Conservation (phyloP, 2,329 filamentous ascomycete species). For the Exserohilum rostratum region DNA sequence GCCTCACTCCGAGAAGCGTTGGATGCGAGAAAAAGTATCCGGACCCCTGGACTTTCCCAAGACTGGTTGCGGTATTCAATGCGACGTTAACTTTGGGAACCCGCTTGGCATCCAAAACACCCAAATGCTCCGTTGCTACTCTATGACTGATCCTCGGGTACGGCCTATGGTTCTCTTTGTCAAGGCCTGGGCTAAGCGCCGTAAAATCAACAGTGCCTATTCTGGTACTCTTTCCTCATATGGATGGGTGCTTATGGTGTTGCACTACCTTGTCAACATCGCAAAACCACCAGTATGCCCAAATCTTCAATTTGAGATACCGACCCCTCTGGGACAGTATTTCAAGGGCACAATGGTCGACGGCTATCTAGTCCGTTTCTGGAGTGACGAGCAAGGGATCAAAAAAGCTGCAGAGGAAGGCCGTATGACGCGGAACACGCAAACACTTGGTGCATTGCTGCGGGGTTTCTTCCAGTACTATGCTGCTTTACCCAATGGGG, state of each 20-base stretch:
- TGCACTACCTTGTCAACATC: constrained; percentile 88
- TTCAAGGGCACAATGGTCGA: constrained; percentile 58
- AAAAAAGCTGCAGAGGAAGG: constrained; percentile 62
- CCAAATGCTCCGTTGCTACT: constrained; percentile 80
- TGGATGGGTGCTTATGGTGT: constrained; percentile 88
- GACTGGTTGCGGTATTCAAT: constrained; percentile 78
- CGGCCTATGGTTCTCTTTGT: constrained; percentile 81
- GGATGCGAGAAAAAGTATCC: constrained; percentile 54
- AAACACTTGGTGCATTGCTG: constrained; percentile 73
- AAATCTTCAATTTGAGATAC: constrained; percentile 76
- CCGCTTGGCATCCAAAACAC: constrained; percentile 86
- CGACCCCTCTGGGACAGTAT: constrained; percentile 49
- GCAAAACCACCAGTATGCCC: constrained; percentile 80
- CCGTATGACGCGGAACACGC: constrained; percentile 69
- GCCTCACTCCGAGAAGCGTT: constrained; percentile 40
- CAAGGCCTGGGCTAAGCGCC: constrained; percentile 86
- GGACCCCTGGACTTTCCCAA: constrained; percentile 77
- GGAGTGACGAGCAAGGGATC: constrained; percentile 76
- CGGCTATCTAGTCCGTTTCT: constrained; percentile 77
- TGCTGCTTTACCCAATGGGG: constrained; percentile 59
- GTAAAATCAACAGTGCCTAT: constrained; percentile 86
- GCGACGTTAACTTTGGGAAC: constrained; percentile 91
- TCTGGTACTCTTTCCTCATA: constrained; percentile 87
- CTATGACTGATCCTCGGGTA: constrained; percentile 77
- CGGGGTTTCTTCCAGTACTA: constrained; percentile 90